phyloP scores from a whole-genome alignment of 192 early-diverging fungal species.

The Spizellomyces sp. region DNA sequence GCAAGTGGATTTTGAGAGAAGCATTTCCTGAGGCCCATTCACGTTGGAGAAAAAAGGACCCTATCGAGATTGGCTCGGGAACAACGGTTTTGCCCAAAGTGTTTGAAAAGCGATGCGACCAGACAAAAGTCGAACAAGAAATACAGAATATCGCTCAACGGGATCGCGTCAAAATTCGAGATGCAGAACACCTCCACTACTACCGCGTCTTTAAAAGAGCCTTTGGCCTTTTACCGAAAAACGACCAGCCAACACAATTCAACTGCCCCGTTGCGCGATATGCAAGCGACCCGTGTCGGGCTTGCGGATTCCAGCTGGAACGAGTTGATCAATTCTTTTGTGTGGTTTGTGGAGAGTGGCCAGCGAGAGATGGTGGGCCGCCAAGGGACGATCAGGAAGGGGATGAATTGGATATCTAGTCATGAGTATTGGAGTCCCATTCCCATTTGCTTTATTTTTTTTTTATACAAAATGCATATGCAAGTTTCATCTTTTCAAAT shows the following conservation, averaged over 20 bases:
- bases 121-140: slow-evolving; percentile 25
- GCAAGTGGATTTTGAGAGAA: slow-evolving; percentile 61
- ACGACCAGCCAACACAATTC: slow-evolving; percentile 18
- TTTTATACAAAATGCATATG: no score
- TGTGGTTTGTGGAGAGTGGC: slow-evolving; percentile 67
- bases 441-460: background rate
- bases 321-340: slow-evolving; percentile 61
- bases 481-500: no score
- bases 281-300: slow-evolving; percentile 58
- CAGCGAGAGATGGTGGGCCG: slow-evolving; percentile 40
- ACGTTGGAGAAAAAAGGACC: slow-evolving; percentile 66
- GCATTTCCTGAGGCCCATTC: slow-evolving; percentile 67
- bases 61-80: slow-evolving; percentile 60
- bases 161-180: slow-evolving; percentile 59
- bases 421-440: background rate
- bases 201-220: slow-evolving; percentile 55
- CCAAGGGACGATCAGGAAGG: slow-evolving; percentile 25
- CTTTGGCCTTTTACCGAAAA: slow-evolving; percentile 32
- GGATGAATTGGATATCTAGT: slow-evolving; percentile 14
- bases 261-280: slow-evolving; percentile 26
- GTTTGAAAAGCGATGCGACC: slow-evolving; percentile 33
- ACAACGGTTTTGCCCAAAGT: slow-evolving; percentile 58
- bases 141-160: slow-evolving; percentile 37
- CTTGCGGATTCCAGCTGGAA: slow-evolving; percentile 63
- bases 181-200: slow-evolving; percentile 65